Conservation (phyloP, 345 rosid genomes). For the Heritiera fomes region DNA sequence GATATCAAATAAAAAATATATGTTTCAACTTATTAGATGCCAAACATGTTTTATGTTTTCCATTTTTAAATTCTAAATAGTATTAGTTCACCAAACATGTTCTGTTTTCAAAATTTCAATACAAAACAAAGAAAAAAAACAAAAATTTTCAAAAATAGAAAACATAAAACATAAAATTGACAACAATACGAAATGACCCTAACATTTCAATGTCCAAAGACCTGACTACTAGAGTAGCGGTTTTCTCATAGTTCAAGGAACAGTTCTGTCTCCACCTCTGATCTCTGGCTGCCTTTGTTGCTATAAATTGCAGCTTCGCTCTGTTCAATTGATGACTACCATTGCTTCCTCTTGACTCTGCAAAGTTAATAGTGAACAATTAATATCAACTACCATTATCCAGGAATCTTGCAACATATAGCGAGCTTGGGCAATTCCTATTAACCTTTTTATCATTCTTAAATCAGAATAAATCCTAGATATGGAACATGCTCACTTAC, state of each 20-base stretch:
- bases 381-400: neutral
- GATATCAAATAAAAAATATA: too few species aligned
- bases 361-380: neutral
- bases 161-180: too few species aligned
- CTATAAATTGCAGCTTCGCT: slow-evolving; percentile 18
- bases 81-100: too few species aligned
- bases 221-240: slow-evolving; percentile 4
- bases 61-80: too few species aligned
- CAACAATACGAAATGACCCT: too few species aligned
- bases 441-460: neutral
- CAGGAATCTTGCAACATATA: neutral
- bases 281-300: slow-evolving; percentile 19
- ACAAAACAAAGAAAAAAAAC: too few species aligned
- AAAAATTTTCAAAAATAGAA: too few species aligned
- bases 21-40: too few species aligned
- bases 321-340: slow-evolving; percentile 27
- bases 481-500: neutral
- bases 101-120: too few species aligned
- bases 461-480: neutral
- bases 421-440: neutral
- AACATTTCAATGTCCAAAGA: neutral
- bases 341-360: slow-evolving; percentile 23
- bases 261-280: slow-evolving; percentile 52
- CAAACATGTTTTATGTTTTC: too few species aligned
- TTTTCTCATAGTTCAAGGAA: slow-evolving; percentile 49